Evolutionary conservation across 2,329 filamentous ascomycete species (phyloP), one percentile per base, ranked within the genome.

Genomic region (Lomentospora prolificans): DNA sequence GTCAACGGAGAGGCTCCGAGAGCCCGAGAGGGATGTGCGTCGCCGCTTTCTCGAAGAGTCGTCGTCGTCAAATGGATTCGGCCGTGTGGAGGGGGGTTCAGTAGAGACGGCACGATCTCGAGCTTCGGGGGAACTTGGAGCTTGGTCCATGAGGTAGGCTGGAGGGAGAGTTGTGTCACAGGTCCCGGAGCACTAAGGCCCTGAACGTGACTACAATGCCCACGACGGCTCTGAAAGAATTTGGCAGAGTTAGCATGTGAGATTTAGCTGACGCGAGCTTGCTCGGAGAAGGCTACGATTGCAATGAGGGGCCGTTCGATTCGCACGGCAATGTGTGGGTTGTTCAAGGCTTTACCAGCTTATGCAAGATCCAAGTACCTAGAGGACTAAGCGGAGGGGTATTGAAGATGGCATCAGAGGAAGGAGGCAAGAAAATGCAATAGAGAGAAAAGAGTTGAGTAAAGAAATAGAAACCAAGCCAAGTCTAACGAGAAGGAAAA

Each of bases 51-150:
- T 75, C 56, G 81, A 75, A 44, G 76, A 73, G 61, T 81, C 77
- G 65, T 69, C 72, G 68, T 84, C 80, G 70, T 83, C 76, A 66
- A 85, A 85, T 41, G 82, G 82, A 61, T 85, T 84, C 54, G 79
- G 80, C 60, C 82, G 78, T 62, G 78, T 81, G 64, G 81, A 79
- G 68, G 76, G 76, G 67, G 80, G 78, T 72, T 86, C 82, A 69
- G 79, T 78, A 64, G 81, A 84, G 69, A 75, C 73, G 65, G 78
- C 77, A 69, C 79, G 78, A 72, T 81, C 78, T 75, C 71, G 75
- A 68, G 72, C 71, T 69, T 80, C 76, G 65, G 71, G 69, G 61
- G 73, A 70, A 64, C 64, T 72, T 65, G 73, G 72, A 66, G 72
- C 69, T 67, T 70, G 74, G 73, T 79, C 77, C 78, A 81, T 81